A percentile compares a stretch with the other conserved stretches of the same genome.
Conservation (phyloP, 148 eudicot genomes). For the Rhododendron ferrugineum region DNA sequence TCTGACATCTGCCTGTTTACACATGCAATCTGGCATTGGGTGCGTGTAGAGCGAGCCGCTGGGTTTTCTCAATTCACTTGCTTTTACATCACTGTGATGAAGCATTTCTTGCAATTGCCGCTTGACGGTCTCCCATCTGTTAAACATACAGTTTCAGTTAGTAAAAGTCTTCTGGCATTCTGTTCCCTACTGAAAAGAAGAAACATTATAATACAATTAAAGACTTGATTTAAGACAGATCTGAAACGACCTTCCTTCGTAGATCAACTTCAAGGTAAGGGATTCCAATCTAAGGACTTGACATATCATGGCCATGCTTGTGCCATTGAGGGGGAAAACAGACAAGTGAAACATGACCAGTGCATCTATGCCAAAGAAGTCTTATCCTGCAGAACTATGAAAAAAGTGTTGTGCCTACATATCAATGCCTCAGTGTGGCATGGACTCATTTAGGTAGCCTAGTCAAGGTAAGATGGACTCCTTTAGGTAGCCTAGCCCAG, state of each 20-base stretch:
- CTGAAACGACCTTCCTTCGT: not conserved
- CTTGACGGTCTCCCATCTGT: slow-evolving; percentile 78
- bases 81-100: slow-evolving; percentile 77
- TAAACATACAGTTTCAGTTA: slow-evolving; percentile 8
- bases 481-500: not conserved
- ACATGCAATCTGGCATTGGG: slow-evolving; percentile 99
- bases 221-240: not conserved
- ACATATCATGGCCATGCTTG: not conserved
- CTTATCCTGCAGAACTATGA: not conserved
- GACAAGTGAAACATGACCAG: not conserved
- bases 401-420: not conserved
- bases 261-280: not conserved
- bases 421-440: not conserved
- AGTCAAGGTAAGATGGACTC: not conserved
- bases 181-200: not conserved
- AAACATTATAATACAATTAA: not conserved
- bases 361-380: not conserved
- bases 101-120: slow-evolving; percentile 82
- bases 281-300: not conserved
- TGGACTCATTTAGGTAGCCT: not conserved
- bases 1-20: slow-evolving; percentile 37
- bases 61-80: slow-evolving; percentile 69
- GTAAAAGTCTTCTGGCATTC: not conserved
- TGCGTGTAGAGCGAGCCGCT: slow-evolving; percentile 75
- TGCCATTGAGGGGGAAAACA: not conserved